These are phyloP conservation scores for Litchi chinensis DNA, from an alignment of 345 rosid genomes.

Conservation along the genomic window DNA sequence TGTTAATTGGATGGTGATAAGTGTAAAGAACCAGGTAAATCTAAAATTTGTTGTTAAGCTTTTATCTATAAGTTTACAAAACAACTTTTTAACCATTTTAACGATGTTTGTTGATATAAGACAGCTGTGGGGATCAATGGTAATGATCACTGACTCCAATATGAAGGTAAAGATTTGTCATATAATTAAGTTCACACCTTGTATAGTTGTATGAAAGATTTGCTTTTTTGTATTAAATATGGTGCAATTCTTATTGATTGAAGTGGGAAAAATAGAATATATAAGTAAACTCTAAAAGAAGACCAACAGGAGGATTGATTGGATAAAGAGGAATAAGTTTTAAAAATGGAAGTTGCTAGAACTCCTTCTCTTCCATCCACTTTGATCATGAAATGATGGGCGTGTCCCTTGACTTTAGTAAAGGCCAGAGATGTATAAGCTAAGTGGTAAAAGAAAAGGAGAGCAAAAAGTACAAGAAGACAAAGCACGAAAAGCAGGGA, in stretches of 20 bases:
- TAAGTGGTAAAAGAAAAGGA: conserved; percentile 14
- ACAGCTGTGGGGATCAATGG: not conserved
- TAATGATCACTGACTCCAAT: not conserved
- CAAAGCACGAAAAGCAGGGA: conserved; percentile 40
- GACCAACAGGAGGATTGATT: not conserved
- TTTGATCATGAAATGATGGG: conserved; percentile 36
- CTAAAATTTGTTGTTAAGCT: too few relatives aligned
- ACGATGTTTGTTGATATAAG: not conserved
- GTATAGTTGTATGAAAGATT: not conserved
- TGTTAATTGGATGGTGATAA: too few relatives aligned
- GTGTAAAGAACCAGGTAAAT: too few relatives aligned
- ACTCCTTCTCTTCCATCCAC: conserved; percentile 32
- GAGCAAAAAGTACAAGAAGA: conserved; percentile 29
- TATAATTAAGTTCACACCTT: not conserved
- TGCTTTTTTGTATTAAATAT: not conserved
- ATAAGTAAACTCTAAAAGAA: conserved; percentile 2
- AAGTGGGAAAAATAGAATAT: not conserved
- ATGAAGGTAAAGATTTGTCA: not conserved
- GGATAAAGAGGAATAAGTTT: conserved; percentile 27
- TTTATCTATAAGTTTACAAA: too few relatives aligned
- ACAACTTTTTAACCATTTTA: not conserved
- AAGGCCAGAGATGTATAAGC: conserved; percentile 33
- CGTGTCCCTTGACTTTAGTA: conserved; percentile 48
- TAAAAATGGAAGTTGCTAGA: conserved; percentile 35
- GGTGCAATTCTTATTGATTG: conserved; percentile 1